Base-by-base conservation (phyloP, 2,329 filamentous ascomycete genomes). In the Ophiostoma montium region DNA sequence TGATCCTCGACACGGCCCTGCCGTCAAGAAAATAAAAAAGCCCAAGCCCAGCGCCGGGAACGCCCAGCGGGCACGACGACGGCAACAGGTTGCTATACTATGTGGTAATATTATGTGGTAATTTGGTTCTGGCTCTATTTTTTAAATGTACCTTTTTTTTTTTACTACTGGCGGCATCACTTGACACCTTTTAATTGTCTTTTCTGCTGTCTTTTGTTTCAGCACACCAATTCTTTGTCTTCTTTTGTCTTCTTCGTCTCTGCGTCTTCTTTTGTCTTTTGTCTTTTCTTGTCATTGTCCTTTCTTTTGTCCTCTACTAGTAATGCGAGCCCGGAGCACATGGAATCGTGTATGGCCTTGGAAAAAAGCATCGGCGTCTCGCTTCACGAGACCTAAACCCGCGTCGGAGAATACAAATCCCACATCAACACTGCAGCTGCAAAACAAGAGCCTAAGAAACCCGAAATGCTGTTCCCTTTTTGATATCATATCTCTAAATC, bases 1-100 rank as follows among this genome's bases (percentile, higher is more conserved):
- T 52, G 18, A 57, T 55, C 51, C 27, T 58, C 8, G 56, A 58
- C 16, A 47, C 30, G 1, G 44, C 54, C 21, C 52, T 58, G 6
- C 56, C 57, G 3, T 36, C 50, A 31, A 56, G 47, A 50, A 51
- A 52, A 41, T 58, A 39, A 36, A n/a, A n/a, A n/a, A n/a, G n/a
- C n/a, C n/a, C n/a, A n/a, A n/a, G n/a, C n/a, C n/a, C n/a, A n/a
- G n/a, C n/a, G 30, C 32, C 18, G 5, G 30, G 33, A 5, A 21
- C n/a, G 23, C 23, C 23, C 23, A 27, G 23, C 11, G 11, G 18
- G 19, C 9, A 11, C 10, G 19, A 12, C 13, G 36, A 23, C 18
- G 23, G 19, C 7, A 41, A 23, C 18, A 41, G 4, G 38, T 30
- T 42, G 21, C 38, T 15, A 42, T 42, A 42, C 30, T 21, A 42